These are phyloP conservation scores for Grifola frondosa DNA, from an alignment of 1,284 basidiomycete species.

Conservation along the genomic window DNA sequence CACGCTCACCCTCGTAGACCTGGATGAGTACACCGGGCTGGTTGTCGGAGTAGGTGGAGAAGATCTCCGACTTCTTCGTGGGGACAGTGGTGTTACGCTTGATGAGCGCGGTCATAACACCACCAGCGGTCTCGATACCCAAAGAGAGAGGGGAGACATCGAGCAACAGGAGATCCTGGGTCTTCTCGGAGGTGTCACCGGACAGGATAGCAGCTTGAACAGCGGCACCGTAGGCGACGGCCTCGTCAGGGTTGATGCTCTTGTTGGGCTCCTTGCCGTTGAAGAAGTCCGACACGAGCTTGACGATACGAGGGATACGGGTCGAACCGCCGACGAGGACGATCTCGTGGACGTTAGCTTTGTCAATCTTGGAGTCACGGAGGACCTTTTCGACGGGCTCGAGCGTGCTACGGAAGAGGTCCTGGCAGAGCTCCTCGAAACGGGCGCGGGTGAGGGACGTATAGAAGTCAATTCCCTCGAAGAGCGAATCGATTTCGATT, in stretches of 20 bases:
- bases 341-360: conserved; percentile 92
- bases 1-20: conserved; percentile 99
- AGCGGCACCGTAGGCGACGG: conserved; percentile 98
- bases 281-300: conserved; percentile 99
- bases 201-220: conserved; percentile 99
- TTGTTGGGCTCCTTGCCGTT: conserved; percentile 96
- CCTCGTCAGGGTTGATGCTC: conserved; percentile 99
- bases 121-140: conserved; percentile 98
- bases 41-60: conserved; percentile 99
- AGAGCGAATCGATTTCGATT: conserved; percentile 98
- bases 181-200: conserved; percentile 98
- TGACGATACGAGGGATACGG: conserved; percentile 97
- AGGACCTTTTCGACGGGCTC: conserved; percentile 99
- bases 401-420: conserved; percentile 95
- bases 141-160: conserved; percentile 96
- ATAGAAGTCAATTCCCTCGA: conserved; percentile 98
- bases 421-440: conserved; percentile 98
- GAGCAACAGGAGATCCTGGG: conserved; percentile 93
- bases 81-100: conserved; percentile 99
- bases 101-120: conserved; percentile 98
- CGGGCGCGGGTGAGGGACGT: conserved; percentile 97
- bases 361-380: conserved; percentile 98
- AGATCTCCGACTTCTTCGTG: conserved; percentile 98
- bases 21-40: conserved; percentile 99
- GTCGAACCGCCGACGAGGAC: conserved; percentile 98